These are phyloP conservation scores for Crithidia fasciculata DNA, from an alignment of 208 protist species.

Conservation along the genomic window DNA sequence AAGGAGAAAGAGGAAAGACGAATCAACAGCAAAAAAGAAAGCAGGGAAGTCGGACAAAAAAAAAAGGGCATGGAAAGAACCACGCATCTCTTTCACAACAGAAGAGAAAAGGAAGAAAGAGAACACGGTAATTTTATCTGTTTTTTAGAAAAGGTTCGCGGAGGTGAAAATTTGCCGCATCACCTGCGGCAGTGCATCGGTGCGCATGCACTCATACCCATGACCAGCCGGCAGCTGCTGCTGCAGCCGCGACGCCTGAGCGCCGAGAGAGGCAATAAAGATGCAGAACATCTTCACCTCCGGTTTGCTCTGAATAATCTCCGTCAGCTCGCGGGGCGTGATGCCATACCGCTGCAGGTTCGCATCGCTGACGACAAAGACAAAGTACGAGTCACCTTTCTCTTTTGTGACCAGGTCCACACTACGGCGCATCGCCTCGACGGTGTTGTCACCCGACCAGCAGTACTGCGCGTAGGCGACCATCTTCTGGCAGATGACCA, in stretches of 20 bases:
- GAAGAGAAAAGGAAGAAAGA: neutral
- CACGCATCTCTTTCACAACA: no score
- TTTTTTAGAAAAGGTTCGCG: constrained; percentile 63
- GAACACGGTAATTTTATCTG: constrained; percentile 12
- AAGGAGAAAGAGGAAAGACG: constrained; percentile 31
- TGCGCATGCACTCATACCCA: constrained; percentile 90
- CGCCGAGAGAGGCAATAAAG: constrained; percentile 89
- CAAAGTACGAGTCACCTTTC: constrained; percentile 92
- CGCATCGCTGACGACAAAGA: constrained; percentile 95
- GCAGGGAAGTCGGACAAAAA: neutral
- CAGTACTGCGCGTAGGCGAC: constrained; percentile 94
- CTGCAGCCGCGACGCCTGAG: constrained; percentile 79
- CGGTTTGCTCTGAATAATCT: constrained; percentile 68
- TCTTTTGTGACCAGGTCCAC: constrained; percentile 74
- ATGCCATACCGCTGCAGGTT: constrained; percentile 95
- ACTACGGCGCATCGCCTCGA: constrained; percentile 83
- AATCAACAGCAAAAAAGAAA: constrained; percentile 12
- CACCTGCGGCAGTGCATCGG: constrained; percentile 81
- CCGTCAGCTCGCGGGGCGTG: constrained; percentile 61
- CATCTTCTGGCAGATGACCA: constrained; percentile 90
- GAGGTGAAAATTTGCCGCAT: constrained; percentile 90
- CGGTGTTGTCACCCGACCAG: constrained; percentile 92
- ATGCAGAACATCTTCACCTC: constrained; percentile 92
- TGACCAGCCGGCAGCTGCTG: constrained; percentile 80
- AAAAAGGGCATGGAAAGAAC: neutral